A percentile compares a stretch with the other conserved stretches of the same genome.
phyloP scores from a whole-genome alignment of 768 basidiomycete genomes.

The Suillus weaverae region DNA sequence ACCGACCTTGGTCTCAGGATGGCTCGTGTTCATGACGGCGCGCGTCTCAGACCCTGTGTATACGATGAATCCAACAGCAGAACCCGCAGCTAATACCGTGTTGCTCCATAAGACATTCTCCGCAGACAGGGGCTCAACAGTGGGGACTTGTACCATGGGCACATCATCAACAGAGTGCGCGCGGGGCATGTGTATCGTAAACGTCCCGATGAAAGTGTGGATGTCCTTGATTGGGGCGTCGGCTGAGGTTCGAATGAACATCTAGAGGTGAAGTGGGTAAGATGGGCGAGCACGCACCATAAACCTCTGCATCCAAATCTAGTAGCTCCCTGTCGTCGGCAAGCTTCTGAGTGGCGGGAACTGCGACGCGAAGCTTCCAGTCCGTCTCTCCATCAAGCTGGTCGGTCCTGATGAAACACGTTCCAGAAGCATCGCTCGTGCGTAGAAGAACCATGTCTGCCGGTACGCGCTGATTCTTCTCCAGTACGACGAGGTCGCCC shows the following conservation, averaged over 20 bases:
- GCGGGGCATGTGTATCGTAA: conserved; percentile 63
- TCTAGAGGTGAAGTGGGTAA: too few species aligned
- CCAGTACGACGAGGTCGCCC: conserved; percentile 86
- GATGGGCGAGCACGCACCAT: conserved; percentile 52
- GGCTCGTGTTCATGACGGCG: conserved; percentile 98
- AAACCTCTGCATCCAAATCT: conserved; percentile 81
- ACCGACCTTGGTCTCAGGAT: conserved; percentile 93
- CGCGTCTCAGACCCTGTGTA: conserved; percentile 95
- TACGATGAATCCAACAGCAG: conserved; percentile 87
- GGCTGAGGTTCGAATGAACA: conserved; percentile 45
- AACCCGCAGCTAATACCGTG: conserved; percentile 94
- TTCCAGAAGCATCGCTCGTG: conserved; percentile 87
- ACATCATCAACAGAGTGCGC: conserved; percentile 33
- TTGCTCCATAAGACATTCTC: conserved; percentile 98
- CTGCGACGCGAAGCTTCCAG: conserved; percentile 94
- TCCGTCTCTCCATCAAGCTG: conserved; percentile 99
- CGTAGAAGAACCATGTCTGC: conserved; percentile 89
- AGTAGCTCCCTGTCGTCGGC: conserved; percentile 52
- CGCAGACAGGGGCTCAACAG: conserved; percentile 83
- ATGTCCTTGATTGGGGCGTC: conserved; percentile 97
- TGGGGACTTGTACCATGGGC: conserved; percentile 41
- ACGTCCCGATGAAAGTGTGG: conserved; percentile 90
- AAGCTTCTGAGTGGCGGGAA: conserved; percentile 79
- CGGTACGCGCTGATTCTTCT: conserved; percentile 97
- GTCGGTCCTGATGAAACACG: conserved; percentile 97